Conservation (phyloP, 805 yeast species). For the Dipodascopsis tothii region DNA sequence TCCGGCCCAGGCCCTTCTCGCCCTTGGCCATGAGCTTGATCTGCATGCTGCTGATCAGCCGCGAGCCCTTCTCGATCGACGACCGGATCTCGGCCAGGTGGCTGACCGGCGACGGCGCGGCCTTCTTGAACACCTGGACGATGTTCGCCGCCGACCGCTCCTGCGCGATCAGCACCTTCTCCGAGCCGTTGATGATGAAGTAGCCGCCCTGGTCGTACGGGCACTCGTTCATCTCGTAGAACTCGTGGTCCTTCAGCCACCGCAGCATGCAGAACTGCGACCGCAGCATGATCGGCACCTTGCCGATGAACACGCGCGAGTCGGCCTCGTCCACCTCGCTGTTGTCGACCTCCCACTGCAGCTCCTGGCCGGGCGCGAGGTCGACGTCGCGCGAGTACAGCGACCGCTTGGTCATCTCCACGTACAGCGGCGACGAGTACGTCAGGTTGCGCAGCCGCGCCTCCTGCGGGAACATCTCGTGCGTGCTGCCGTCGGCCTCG, state of each 20-base stretch:
- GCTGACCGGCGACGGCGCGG: slow-evolving; percentile 93
- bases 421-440: slow-evolving; percentile 90
- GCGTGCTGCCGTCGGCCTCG: slow-evolving; percentile 99
- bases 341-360: slow-evolving; percentile 54
- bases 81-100: slow-evolving; percentile 95
- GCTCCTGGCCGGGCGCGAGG: slow-evolving; percentile 42
- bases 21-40: slow-evolving; percentile 83
- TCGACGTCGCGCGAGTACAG: slow-evolving; percentile 73
- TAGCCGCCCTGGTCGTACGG: slow-evolving; percentile 99
- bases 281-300: slow-evolving; percentile 95
- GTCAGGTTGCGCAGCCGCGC: slow-evolving; percentile 94
- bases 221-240: slow-evolving; percentile 93
- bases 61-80: slow-evolving; percentile 94
- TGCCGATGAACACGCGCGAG: slow-evolving; percentile 85
- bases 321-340: slow-evolving; percentile 56
- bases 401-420: slow-evolving; percentile 88
- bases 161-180: slow-evolving; percentile 95
- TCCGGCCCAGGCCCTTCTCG: slow-evolving; percentile 58
- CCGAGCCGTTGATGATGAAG: slow-evolving; percentile 96
- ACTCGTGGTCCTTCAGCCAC: slow-evolving; percentile 84
- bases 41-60: slow-evolving; percentile 88
- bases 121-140: slow-evolving; percentile 95
- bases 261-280: slow-evolving; percentile 91
- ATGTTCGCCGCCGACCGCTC: slow-evolving; percentile 98
- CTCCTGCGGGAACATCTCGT: slow-evolving; percentile 95